Evolutionary conservation across 2,329 filamentous ascomycete species (phyloP), one percentile per base, ranked within the genome.

Genomic region (Aspergillus proliferans): DNA sequence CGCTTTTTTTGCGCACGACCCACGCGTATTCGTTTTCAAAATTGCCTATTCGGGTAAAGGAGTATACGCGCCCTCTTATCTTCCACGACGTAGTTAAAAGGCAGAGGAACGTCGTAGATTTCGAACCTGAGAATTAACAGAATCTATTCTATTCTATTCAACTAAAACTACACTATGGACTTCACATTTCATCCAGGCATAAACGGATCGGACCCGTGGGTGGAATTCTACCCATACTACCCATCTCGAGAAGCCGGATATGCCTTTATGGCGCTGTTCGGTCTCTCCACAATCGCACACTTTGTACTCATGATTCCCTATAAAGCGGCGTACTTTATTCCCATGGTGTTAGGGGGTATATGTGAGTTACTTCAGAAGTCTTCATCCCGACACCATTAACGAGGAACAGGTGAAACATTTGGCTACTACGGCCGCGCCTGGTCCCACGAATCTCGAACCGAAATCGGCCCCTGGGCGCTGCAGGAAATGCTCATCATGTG

Each of bases 401-500:
- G 14, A 43, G 22, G 2, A 22, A 28, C 30, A 68, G 66, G 65
- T 39, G 66, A 68, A 57, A 55, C 60, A 48, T 65, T 68, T 30
- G 67, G 68, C 24, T 70, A 70, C 51, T 64, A 66, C 45, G 66
- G 63, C 39, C 60, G 66, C 24, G 64, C 65, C n/a, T 59, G 61
- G 56, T 64, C 66, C 0, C 66, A 70, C 43, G 41, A 64, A 42
- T 46, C 57, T 48, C 52, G 49, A 21, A 59, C 57, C 0, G 49
- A 55, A 1, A 63, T 64, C 26, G 44, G 44, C 0, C 52, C 67
- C 1, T 74, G 65, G 59, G 61, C 64, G 0, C 59, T 69, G 1
- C 71, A 74, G 48, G 61, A 64, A 26, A 62, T 72, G 47, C 58
- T 69, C 21, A 64, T 71, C 40, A 63, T 75, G 3, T 58, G 73